Evolutionary conservation across 192 early-diverging fungal species (phyloP), one percentile per base, ranked within the genome.

Genomic region (Umbelopsis vinacea): DNA sequence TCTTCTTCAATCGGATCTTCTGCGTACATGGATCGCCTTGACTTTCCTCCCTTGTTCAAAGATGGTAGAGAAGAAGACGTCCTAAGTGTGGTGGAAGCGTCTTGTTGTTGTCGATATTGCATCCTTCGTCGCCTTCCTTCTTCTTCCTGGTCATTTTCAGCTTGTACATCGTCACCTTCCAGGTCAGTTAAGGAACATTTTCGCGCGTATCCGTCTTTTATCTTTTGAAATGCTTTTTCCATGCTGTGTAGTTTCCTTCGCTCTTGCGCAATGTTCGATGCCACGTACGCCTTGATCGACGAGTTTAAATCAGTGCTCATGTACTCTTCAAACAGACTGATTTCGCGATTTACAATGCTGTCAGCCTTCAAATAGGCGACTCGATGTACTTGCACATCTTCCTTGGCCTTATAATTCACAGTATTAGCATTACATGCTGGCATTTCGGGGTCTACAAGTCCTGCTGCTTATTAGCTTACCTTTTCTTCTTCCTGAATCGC

Each of bases 281-380:
- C 40, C 0, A 76, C 81, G 76, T 78, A 84, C 7, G 78, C 76
- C 9, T 74, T 72, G 12, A 86, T 74, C 5, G 81, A 47, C 6
- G 45, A 23, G 12, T 63, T 78, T 63, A 83, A 73, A 68, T 86
- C 85, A 6, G 70, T 76, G 8, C 71, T 76, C 53, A 81, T 83
- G 37, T 81, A 79, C 6, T 76, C 72, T 38, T 86, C 85, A 55
- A 84, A 82, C 19, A 81, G 74, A 22, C 78, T 21, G 2, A 86
- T 72, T 46, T 86, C 85, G 14, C 81, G 71, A 12, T 78, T 82
- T 6, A 82, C 85, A 7, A 76, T 72, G 4, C 35, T 86, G 81
- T 38, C 80, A 78, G 38, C 50, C 63, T 46, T 81, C 78, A 72
- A 82, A 81, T 47, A 73, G 55, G 19, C 74, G 23, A 57, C 72